Percentiles rank a stretch among this genome's conserved stretches.
phyloP scores from a whole-genome alignment of 2,329 filamentous ascomycete genomes.

The Macrophomina pseudophaseolina region DNA sequence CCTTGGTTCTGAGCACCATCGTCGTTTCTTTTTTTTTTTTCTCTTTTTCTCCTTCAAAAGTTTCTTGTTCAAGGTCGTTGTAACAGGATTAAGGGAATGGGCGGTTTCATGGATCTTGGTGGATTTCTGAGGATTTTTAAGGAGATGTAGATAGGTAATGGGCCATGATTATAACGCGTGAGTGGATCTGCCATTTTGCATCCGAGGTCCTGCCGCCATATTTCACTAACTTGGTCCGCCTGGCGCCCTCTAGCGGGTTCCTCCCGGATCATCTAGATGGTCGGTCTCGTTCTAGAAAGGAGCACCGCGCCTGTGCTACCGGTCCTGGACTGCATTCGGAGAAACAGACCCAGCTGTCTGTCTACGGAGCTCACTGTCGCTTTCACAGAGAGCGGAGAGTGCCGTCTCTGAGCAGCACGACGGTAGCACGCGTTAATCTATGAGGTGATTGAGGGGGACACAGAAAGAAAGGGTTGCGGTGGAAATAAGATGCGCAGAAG shows the following conservation, averaged over 20 bases:
- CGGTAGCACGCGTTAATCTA: neutral
- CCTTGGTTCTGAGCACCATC: neutral
- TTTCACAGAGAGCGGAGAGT: conserved; percentile 24
- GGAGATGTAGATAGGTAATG: neutral
- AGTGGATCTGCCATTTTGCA: neutral
- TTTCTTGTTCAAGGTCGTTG: neutral
- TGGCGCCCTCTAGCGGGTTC: too few relatives aligned
- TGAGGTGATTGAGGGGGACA: neutral
- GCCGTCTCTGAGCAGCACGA: too few relatives aligned
- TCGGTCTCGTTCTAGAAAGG: too few relatives aligned
- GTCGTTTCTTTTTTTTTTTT: neutral
- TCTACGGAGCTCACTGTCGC: neutral
- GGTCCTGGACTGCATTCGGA: too few relatives aligned
- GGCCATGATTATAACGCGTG: neutral
- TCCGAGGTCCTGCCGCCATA: too few relatives aligned
- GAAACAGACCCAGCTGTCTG: too few relatives aligned
- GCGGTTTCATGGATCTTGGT: neutral
- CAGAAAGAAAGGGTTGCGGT: neutral
- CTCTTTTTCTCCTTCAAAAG: neutral
- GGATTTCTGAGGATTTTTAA: neutral
- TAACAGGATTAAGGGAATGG: neutral
- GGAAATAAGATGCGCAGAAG: neutral
- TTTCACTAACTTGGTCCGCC: too few relatives aligned
- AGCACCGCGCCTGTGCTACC: too few relatives aligned
- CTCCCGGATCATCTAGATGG: too few relatives aligned